Percentiles rank a stretch among this genome's conserved stretches.
Evolutionary conservation across 225 moss, liverwort and hornwort genomes (phyloP).

Genomic region (Pleurozium schreberi): DNA sequence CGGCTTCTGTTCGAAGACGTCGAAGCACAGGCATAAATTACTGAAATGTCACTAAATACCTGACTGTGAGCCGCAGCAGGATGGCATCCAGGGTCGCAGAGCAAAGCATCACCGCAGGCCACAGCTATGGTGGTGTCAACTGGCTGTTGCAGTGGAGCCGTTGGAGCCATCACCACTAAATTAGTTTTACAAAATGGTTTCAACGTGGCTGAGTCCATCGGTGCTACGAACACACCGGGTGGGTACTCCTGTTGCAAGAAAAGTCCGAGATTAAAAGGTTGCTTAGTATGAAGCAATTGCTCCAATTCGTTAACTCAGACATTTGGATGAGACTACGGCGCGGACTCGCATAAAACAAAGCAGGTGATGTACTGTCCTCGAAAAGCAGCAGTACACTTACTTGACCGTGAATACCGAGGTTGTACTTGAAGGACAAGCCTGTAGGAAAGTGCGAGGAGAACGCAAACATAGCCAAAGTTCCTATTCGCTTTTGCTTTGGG

Average conservation of each 20-base stretch:
- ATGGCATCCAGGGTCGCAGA: slow-evolving; percentile 83
- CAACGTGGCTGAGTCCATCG: slow-evolving; percentile 56
- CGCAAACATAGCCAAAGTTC: slow-evolving; percentile 71
- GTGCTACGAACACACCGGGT: slow-evolving; percentile 73
- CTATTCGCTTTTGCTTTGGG: slow-evolving; percentile 49
- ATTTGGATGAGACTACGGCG: neutral
- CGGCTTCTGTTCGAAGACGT: neutral
- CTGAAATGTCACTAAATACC: slow-evolving; percentile 24
- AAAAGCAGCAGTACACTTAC: slow-evolving; percentile 23
- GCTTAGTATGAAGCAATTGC: neutral
- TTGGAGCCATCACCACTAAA: slow-evolving; percentile 81
- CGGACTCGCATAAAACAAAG: neutral
- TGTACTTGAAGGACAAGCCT: slow-evolving; percentile 61
- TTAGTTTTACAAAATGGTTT: slow-evolving; percentile 73
- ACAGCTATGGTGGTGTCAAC: slow-evolving; percentile 29
- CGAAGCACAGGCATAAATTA: neutral
- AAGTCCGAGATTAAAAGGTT: neutral
- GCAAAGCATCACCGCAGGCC: slow-evolving; percentile 71
- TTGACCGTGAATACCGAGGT: slow-evolving; percentile 60
- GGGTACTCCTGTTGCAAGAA: slow-evolving; percentile 70
- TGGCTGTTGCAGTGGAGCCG: slow-evolving; percentile 38
- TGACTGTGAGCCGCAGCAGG: slow-evolving; percentile 60
- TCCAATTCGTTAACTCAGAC: neutral
- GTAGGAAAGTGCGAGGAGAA: slow-evolving; percentile 73
- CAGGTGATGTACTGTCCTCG: neutral